Evolutionary conservation across 306 rosid species (phyloP), one percentile per base, ranked within the genome.

Genomic region (Prunus fruticosa): DNA sequence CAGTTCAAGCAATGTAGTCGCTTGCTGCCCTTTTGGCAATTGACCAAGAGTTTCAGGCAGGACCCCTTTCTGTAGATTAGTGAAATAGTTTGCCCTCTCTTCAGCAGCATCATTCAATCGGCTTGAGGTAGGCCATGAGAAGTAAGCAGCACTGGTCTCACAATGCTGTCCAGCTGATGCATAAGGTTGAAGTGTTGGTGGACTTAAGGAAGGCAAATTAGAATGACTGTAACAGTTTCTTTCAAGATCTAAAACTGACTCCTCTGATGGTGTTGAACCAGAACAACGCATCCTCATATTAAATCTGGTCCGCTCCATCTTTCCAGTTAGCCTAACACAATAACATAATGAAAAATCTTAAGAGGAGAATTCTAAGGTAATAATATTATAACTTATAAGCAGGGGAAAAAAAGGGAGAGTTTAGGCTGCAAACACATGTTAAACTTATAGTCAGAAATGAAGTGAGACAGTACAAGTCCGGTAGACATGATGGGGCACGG

Each of bases 111-210:
- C 91, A 68, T 76, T 87, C 80, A 95, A 81, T 41, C 98, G 97
- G 77, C 97, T 94, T 32, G 93, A 88, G 52, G 91, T 88, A 10
- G 99, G 99, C 99, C 99, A 95, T 6, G 97, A 95, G 84, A 95
- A 95, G 86, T 95, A 92, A 64, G 99, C 97, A 73, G 99, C 96
- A 78, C 78, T 92, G 80, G 88, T 89, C 85, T 92, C 99, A 65
- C 96, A 86, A 77, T 92, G 99, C 83, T 95, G 99, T 73, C 99
- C 99, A 67, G 98, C 93, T 16, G 97, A 95, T 43, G 96, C 98
- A 83, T 84, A 92, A 38, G 98, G 97, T 78, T 92, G 99, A 34
- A 95, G 95, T 0, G 91, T 79, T 22, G 96, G 97, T 9, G 96
- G 91, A 77, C 97, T 95, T 62, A 90, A 78, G 8, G 98, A 91